Conservation (phyloP, 225 moss, liverwort and hornwort genomes). For the Bryoerythrophyllum caledonicum region DNA sequence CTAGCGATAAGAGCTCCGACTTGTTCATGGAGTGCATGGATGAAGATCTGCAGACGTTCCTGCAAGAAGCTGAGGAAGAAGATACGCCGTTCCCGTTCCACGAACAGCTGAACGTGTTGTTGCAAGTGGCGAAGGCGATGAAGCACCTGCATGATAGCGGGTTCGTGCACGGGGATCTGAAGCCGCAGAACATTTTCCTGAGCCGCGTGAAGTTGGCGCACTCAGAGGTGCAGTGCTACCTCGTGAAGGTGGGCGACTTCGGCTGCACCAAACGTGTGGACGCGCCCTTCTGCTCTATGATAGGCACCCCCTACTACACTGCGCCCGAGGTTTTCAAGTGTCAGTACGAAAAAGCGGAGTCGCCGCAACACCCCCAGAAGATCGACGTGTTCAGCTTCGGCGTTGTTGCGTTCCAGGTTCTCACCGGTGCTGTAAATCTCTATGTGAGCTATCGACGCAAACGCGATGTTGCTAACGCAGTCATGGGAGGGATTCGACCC, state of each 20-base stretch:
- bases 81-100: not conserved
- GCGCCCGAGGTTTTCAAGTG: constrained; percentile 11
- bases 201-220: not conserved
- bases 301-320: not conserved
- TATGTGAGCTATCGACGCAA: not conserved
- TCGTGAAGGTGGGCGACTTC: constrained; percentile 11
- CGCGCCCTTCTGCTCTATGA: not conserved
- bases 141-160: not conserved
- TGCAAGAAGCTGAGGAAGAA: not conserved
- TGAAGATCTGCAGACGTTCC: not conserved
- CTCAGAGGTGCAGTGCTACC: not conserved
- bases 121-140: constrained; percentile 5
- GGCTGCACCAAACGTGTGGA: not conserved
- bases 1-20: not conserved
- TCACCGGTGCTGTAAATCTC: not conserved
- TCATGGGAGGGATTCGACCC: not conserved
- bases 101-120: constrained; percentile 8
- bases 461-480: not conserved
- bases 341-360: not conserved
- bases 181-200: not conserved
- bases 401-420: constrained; percentile 1
- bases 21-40: not conserved
- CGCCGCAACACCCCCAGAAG: not conserved
- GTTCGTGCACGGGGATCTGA: not conserved
- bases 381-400: constrained; percentile 12